Evolutionary conservation across 73 alveolate species (phyloP).

Genomic region (Paramecium primaurelia): DNA sequence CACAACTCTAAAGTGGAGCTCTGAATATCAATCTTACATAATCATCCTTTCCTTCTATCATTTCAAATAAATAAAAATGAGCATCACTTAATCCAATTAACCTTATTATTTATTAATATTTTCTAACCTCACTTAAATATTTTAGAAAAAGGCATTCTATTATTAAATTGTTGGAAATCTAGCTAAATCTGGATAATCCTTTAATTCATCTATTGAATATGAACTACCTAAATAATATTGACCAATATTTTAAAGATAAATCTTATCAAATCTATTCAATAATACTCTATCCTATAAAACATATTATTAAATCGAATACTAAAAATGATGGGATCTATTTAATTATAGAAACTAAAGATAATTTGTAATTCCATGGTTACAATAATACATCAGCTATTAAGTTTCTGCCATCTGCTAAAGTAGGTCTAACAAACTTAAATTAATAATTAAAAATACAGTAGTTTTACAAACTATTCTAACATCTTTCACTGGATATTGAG

Average conservation of each 20-base stretch:
- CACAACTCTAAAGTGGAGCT: conserved; percentile 33
- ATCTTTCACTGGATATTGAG: conserved; percentile 12
- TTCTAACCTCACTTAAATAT: background rate
- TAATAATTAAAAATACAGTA: background rate
- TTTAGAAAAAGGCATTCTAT: conserved; percentile 43
- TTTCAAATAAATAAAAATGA: conserved; percentile 39
- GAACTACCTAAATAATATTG: conserved; percentile 27
- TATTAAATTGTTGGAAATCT: conserved; percentile 30
- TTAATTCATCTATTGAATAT: conserved; percentile 29
- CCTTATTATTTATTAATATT: background rate
- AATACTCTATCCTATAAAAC: background rate
- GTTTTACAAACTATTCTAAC: conserved; percentile 37
- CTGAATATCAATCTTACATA: conserved; percentile 11
- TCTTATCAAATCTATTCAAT: conserved; percentile 32
- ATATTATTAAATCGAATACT: background rate
- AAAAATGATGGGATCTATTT: conserved; percentile 13
- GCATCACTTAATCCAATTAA: conserved; percentile 41
- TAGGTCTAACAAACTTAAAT: conserved; percentile 20
- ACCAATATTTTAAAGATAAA: conserved; percentile 29
- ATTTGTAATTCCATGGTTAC: conserved; percentile 32
- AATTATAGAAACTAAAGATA: background rate
- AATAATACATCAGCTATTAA: background rate
- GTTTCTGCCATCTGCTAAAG: conserved; percentile 41
- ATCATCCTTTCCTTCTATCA: conserved; percentile 6
- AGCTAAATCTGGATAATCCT: conserved; percentile 42